Evolutionary conservation across 345 rosid genomes (phyloP).

Genomic region (Garcia nutans): DNA sequence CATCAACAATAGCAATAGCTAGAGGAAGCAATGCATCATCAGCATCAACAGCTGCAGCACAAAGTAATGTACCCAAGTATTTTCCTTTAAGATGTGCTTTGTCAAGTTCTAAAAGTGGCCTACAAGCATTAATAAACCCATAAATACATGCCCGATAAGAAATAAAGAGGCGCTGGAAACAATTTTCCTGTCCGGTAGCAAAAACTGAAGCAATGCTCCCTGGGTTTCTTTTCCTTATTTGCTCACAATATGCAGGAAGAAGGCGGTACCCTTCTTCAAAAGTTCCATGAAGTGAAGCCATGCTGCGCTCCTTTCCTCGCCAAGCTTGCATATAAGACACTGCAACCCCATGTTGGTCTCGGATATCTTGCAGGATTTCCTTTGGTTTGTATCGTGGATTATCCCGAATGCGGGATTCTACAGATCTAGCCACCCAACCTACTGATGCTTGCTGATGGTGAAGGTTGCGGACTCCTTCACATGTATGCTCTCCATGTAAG

Average conservation of each 20-base stretch:
- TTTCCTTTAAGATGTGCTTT: slow-evolving; percentile 91
- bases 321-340: slow-evolving; percentile 99
- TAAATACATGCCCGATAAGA: slow-evolving; percentile 88
- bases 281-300: slow-evolving; percentile 99
- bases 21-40: slow-evolving; percentile 81
- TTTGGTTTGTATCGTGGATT: slow-evolving; percentile 96
- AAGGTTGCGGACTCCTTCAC: slow-evolving; percentile 88
- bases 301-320: slow-evolving; percentile 99
- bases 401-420: slow-evolving; percentile 86
- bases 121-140: slow-evolving; percentile 84
- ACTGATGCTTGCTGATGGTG: slow-evolving; percentile 99
- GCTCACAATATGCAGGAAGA: slow-evolving; percentile 91
- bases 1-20: slow-evolving; percentile 84
- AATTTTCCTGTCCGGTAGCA: slow-evolving; percentile 79
- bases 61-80: slow-evolving; percentile 77
- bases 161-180: slow-evolving; percentile 92
- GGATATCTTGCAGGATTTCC: slow-evolving; percentile 91
- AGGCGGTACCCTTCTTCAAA: slow-evolving; percentile 93
- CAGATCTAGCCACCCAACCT: slow-evolving; percentile 99
- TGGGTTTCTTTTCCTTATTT: slow-evolving; percentile 70
- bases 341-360: slow-evolving; percentile 94
- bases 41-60: slow-evolving; percentile 96
- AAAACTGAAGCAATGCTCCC: slow-evolving; percentile 92
- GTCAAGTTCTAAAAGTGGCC: slow-evolving; percentile 95
- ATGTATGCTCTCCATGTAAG: slow-evolving; percentile 85